Evolutionary conservation across 306 rosid genomes (phyloP), one percentile per base, ranked within the genome.

Genomic region (Crotalaria pallida): DNA sequence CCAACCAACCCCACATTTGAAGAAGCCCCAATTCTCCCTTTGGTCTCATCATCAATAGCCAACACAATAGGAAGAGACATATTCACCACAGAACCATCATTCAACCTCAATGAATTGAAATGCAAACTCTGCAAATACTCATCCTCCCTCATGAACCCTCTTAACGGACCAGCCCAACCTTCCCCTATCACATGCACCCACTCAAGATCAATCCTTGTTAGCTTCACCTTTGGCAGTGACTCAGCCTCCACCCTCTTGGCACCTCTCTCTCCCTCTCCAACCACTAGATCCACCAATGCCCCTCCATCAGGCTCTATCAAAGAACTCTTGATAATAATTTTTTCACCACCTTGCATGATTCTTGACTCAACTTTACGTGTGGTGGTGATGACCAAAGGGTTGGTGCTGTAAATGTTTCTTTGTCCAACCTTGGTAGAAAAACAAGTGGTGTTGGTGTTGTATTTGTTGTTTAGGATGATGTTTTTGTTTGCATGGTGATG

Each of bases 21-120:
- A 7, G 88, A 81, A 3, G 82, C 73, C 65, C 89, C 96, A 79
- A 89, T 87, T 61, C 60, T 50, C 22, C 45, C 85, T 67, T 89
- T 95, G 3, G 85, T 81, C 13, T 80, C 92, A 58, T 87, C 96
- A 69, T 81, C 96, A 62, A 95, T 86, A n/a, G 99, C 84, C 79
- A 95, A 73, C 61, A 91, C 97, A 79, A 95, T 89, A 26, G 99
- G 99, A 36, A 95, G 89, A 31, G 99, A 91, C 97, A 95, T 95
- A 38, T 91, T 95, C 4, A 87, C 99, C 6, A 87, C 3, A 60
- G 85, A 83, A 19, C 99, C 99, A 80, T 83, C 87, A 9, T 83
- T 63, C 65, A 63, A 31, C 79, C 88, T 86, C 64, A 91, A 11
- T 2, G 87, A 87, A 80, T 89, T 95, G 84, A 95, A 95, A 81